Conservation (phyloP, 768 basidiomycete species). For the Phanerodontia chrysosporium region DNA sequence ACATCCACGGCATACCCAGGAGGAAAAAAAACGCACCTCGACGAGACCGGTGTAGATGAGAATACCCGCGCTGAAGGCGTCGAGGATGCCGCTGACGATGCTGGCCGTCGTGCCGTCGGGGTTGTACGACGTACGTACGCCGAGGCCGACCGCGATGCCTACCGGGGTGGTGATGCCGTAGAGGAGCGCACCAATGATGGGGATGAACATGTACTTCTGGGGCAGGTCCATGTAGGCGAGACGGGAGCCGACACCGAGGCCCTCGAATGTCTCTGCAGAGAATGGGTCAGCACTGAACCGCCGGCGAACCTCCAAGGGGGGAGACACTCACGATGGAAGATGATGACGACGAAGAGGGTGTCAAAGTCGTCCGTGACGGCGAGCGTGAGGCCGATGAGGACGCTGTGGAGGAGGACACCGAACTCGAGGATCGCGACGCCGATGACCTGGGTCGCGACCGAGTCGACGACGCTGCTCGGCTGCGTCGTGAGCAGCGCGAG, state of each 20-base stretch:
- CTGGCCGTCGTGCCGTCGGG: conserved; percentile 69
- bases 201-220: conserved; percentile 47
- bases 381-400: conserved; percentile 86
- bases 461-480: conserved; percentile 26
- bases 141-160: conserved; percentile 80
- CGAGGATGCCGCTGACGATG: conserved; percentile 82
- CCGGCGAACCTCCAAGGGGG: too few species aligned
- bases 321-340: conserved; percentile 80
- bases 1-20: not conserved
- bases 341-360: conserved; percentile 81
- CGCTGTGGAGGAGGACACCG: conserved; percentile 83
- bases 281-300: not conserved
- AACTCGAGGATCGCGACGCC: conserved; percentile 93
- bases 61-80: conserved; percentile 84
- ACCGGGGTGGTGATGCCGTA: conserved; percentile 83
- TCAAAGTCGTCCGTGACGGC: conserved; percentile 84
- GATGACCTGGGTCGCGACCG: conserved; percentile 64
- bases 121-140: conserved; percentile 74
- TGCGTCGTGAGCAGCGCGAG: conserved; percentile 7
- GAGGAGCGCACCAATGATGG: conserved; percentile 53
- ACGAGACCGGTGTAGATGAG: conserved; percentile 84
- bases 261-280: conserved; percentile 82
- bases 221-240: conserved; percentile 73
- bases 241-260: conserved; percentile 87
- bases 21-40: conserved; percentile 45